Evolutionary conservation across 2,329 filamentous ascomycete species (phyloP), one percentile per base, ranked within the genome.

Genomic region (Sporothrix euskadiensis): DNA sequence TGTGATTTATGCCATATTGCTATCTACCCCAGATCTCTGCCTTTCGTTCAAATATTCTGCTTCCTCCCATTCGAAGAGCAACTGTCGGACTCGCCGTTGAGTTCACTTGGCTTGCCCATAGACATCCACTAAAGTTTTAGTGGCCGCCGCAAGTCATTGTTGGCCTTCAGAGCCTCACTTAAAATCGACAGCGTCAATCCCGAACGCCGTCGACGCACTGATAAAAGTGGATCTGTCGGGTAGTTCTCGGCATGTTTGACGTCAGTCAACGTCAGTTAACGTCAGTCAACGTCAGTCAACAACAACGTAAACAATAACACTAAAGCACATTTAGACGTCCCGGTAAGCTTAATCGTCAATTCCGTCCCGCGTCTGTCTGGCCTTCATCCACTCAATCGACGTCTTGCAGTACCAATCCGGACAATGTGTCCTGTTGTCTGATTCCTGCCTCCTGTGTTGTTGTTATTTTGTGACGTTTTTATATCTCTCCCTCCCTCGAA

Each of bases 211-310:
- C 49, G 16, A 52, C 6, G 22, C 52, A 9, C 0, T 4, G 7
- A 56, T 26, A n/a, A 56, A 56, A 56, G 10, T 56, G 8, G 22
- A 0, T n/a, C 16, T 1, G 5, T 68, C 65, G 65, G 65, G n/a
- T 10, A 68, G 14, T 35, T 32, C 16, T 68, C 65, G 65, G 65
- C 26, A 66, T 66, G 26, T 26, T 66, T 22, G 12, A 56, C 52
- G 52, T 56, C 52, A 52, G 49, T 52, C 49, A n/a, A 26, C 26
- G 26, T 26, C 26, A 26, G 9, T 54, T 1, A 4, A 54, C n/a
- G 4, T 7, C 49, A 1, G 10, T 22, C 52, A 54, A 26, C 52
- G 22, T 54, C 5, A n/a, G 26, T 26, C 26, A 26, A 26, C 26
- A 26, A 26, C 26, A 26, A 26, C 26, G 26, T 26, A 1, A 26